Percentiles rank a stretch among this genome's conserved stretches.
These are phyloP conservation scores for Saitozyma podzolica DNA, from an alignment of 768 basidiomycete genomes.

Conservation along the genomic window DNA sequence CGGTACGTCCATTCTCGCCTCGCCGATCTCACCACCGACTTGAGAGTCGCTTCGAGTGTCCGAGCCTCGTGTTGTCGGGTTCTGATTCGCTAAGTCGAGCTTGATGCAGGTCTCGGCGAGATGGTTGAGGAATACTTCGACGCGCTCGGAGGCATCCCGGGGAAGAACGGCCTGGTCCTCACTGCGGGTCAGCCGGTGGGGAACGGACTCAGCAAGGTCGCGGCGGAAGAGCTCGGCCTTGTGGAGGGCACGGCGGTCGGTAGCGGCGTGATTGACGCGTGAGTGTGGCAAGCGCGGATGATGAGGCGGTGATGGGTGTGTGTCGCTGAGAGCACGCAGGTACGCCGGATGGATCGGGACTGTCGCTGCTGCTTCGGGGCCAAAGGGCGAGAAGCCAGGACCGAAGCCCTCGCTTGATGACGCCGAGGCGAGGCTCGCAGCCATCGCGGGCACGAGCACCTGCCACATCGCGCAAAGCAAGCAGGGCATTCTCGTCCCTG, in stretches of 20 bases:
- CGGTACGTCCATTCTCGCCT: slow-evolving; percentile 57
- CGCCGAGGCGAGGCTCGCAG: slow-evolving; percentile 78
- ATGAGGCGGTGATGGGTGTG: background rate
- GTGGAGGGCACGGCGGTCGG: slow-evolving; percentile 85
- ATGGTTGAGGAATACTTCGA: slow-evolving; percentile 63
- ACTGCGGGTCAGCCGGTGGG: slow-evolving; percentile 84
- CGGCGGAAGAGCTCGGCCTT: slow-evolving; percentile 83
- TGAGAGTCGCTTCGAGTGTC: background rate
- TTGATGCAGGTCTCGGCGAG: slow-evolving; percentile 34
- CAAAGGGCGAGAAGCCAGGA: slow-evolving; percentile 55
- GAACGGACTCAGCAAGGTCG: slow-evolving; percentile 69
- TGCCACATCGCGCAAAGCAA: slow-evolving; percentile 92
- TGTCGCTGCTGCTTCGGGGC: slow-evolving; percentile 67
- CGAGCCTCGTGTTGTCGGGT: background rate
- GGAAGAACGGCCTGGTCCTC: slow-evolving; percentile 62
- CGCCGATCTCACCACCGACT: too few species aligned
- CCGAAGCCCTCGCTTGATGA: slow-evolving; percentile 68
- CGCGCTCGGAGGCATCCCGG: slow-evolving; percentile 70
- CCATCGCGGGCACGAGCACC: slow-evolving; percentile 92
- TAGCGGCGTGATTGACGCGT: slow-evolving; percentile 94
- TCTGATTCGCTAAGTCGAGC: background rate
- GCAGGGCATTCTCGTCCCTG: slow-evolving; percentile 79
- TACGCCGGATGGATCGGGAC: slow-evolving; percentile 98
- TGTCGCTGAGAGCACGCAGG: slow-evolving; percentile 41
- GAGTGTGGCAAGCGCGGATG: slow-evolving; percentile 39